A percentile compares a stretch with the other conserved stretches of the same genome.
Conservation (phyloP, 1,284 basidiomycete genomes). For the Polyporus tsugae region DNA sequence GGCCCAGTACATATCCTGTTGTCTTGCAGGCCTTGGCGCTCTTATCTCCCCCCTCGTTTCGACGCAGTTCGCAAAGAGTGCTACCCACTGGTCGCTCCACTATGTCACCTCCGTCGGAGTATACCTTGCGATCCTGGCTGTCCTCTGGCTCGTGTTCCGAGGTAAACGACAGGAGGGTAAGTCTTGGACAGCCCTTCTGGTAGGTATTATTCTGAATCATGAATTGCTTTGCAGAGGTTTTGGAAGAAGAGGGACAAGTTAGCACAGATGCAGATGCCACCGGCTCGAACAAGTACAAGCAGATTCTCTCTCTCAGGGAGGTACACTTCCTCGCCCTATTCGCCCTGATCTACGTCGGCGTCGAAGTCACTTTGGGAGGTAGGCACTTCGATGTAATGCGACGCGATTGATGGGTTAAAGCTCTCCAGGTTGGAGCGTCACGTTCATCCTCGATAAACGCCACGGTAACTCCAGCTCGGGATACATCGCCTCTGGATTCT, state of each 20-base stretch:
- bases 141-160: constrained; percentile 60
- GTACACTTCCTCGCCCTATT: constrained; percentile 70
- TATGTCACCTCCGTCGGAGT: constrained; percentile 68
- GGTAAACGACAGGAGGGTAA: constrained; percentile 54
- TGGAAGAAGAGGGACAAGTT: constrained; percentile 49
- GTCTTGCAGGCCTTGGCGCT: constrained; percentile 59
- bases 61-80: constrained; percentile 63
- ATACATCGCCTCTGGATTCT: constrained; percentile 49
- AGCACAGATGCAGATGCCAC: constrained; percentile 44
- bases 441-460: constrained; percentile 45
- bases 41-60: constrained; percentile 65
- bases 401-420: neutral
- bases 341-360: constrained; percentile 71
- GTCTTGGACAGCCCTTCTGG: neutral
- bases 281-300: constrained; percentile 55
- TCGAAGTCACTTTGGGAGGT: constrained; percentile 74
- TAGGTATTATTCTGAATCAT: neutral
- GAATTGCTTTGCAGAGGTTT: constrained; percentile 30
- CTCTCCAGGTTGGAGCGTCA: constrained; percentile 29
- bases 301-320: constrained; percentile 58
- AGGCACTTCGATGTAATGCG: neutral
- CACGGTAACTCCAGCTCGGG: constrained; percentile 43
- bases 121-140: constrained; percentile 53
- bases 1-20: neutral
- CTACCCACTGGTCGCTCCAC: constrained; percentile 63